phyloP scores from a whole-genome alignment of 1,139 yeast species.

The Eremothecium gossypii region DNA sequence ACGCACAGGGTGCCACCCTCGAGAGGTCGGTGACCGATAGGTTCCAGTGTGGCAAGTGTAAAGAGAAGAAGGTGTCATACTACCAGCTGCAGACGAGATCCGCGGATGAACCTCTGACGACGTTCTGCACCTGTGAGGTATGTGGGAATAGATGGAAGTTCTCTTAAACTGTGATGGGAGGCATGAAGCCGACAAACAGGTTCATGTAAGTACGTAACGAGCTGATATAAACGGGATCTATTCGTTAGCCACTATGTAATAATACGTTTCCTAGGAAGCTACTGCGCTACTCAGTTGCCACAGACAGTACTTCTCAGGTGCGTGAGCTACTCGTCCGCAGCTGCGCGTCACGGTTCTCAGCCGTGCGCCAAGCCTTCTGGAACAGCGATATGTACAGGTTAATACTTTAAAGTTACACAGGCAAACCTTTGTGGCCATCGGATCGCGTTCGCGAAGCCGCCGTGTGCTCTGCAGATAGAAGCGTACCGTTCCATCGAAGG shows the following conservation, averaged over 20 bases:
- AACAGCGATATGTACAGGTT: no score
- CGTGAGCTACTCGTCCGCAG: no score
- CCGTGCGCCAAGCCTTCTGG: background rate
- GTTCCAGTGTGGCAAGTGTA: constrained; percentile 96
- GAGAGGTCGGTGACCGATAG: constrained; percentile 94
- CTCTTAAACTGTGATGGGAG: constrained; percentile 34
- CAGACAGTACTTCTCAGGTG: no score
- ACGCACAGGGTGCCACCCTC: constrained; percentile 97
- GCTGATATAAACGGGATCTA: background rate
- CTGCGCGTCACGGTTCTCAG: no score
- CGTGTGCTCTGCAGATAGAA: background rate
- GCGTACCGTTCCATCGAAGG: background rate
- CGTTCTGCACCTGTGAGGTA: constrained; percentile 94
- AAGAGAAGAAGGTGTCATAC: constrained; percentile 90
- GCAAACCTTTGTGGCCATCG: no score
- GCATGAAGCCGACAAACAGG: constrained; percentile 2
- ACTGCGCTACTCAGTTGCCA: background rate
- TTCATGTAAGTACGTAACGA: constrained; percentile 1
- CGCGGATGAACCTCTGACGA: constrained; percentile 97
- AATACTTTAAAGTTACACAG: no score
- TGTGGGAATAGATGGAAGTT: constrained; percentile 98
- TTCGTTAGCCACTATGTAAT: background rate
- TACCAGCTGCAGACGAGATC: constrained; percentile 97
- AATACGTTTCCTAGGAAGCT: background rate
- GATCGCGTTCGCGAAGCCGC: no score